Evolutionary conservation across 129 eudicot species (phyloP), one percentile per base, ranked within the genome.

Genomic region (Ambrosia artemisiifolia): DNA sequence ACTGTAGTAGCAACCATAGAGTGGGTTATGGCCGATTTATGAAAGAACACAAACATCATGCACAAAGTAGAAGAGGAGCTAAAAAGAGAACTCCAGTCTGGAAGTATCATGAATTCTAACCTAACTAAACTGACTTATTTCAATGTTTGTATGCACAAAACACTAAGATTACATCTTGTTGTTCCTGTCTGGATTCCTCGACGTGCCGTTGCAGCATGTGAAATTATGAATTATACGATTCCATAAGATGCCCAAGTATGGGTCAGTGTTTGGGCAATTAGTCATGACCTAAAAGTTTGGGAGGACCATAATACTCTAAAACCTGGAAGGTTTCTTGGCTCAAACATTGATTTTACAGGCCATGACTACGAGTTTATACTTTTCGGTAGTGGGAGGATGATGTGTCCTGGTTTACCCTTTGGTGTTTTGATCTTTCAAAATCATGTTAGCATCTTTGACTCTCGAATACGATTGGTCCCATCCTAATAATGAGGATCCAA

Each of bases 311-410:
- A 35, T 11, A 28, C 56, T 71, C 36, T 16, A 11, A 81, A 61
- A 61, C 82, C 85, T 2, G 85, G 77, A 24, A 50, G 85, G 17
- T 81, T 81, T 48, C 68, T 81, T 30, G 78, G 34, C 67, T 81
- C 78, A 32, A 43, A 66, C 8, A 3, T 73, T 43, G 69, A 79
- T 11, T 79, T 30, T 36, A 73, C 30, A 20, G 83, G 79, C 32
- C 69, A 79, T 1, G 44, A 79, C 32, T 73, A 32, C 11, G 79
- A 73, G 65, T 67, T 72, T 5, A 13, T 65, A 65, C 78, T 81
- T 2, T 81, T 75, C 65, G 81, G 85, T 46, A 70, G 65, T 16
- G 85, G 85, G 42, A 72, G 85, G 44, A 81, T 82, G 65, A 81
- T 77, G 67, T 81, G 82, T 67, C 85, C 85, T 7, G 82, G 85